Evolutionary conservation across 306 rosid species (phyloP), one percentile per base, ranked within the genome.

Genomic region (Vigna nakashimae): DNA sequence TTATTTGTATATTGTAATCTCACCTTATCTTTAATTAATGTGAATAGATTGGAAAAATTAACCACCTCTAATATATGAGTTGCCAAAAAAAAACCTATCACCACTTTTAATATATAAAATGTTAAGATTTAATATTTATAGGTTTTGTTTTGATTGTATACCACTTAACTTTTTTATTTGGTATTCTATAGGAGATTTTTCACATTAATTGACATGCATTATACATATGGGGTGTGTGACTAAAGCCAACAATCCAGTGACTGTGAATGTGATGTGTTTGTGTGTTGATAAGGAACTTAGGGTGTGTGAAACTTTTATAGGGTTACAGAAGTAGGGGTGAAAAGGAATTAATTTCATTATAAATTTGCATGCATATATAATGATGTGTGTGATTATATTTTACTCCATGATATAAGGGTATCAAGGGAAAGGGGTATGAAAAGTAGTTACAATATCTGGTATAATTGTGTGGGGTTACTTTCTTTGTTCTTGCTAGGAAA

Each of bases 191-290:
- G 75, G 71, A 43, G 77, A 69, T 58, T 85, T 75, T 78, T 76
- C 80, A 28, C 28, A 73, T 72, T 80, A 64, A 73, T 75, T 78
- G 49, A 9, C 76, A 71, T 75, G 60, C 73, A 74, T 26, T 49
- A 32, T 9, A 30, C 82, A 84, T 73, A 20, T 20, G 22, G 22
- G 52, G 22, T 74, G 7, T 30, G 80, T 79, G 59, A 20, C 58
- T 46, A 51, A 67, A 28, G 22, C 30, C 55, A 69, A 58, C 9
- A 78, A 76, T 13, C 50, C n/a, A 6, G 69, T 57, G 43, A 26
- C 43, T 74, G 40, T 57, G 13, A 64, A 75, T 50, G 16, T 65
- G 66, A 14, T 30, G 49, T 9, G 48, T 32, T 16, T 62, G 49
- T 64, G 66, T 60, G 42, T 28, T 13, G 7, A 65, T 38, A 30